Percentiles rank a stretch among this genome's conserved stretches.
These are phyloP conservation scores for Cucurbita argyrosperma DNA, from an alignment of 306 rosid species.

Conservation along the genomic window DNA sequence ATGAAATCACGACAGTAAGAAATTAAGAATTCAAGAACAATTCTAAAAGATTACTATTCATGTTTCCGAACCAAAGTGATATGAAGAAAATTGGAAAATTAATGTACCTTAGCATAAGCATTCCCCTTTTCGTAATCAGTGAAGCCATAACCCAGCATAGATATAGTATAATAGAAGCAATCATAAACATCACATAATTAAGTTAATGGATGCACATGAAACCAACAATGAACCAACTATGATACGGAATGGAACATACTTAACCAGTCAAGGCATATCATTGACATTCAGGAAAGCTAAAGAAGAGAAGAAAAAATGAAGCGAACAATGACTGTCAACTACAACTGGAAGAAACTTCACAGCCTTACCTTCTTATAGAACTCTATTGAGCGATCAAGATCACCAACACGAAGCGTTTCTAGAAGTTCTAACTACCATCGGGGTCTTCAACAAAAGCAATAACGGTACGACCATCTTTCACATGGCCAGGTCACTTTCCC, in stretches of 20 bases:
- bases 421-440: no score
- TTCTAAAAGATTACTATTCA: background rate
- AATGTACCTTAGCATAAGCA: slow-evolving; percentile 80
- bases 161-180: slow-evolving; percentile 25
- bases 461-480: no score
- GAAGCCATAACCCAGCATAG: slow-evolving; percentile 78
- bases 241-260: background rate
- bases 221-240: background rate
- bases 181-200: background rate
- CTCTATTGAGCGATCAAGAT: slow-evolving; percentile 77
- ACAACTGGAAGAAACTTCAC: slow-evolving; percentile 1
- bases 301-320: background rate
- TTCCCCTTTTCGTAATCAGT: slow-evolving; percentile 74
- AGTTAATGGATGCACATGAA: background rate
- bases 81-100: background rate
- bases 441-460: no score
- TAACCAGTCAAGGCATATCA: background rate
- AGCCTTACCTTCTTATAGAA: slow-evolving; percentile 77
- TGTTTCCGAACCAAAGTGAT: background rate
- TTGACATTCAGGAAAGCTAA: background rate
- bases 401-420: slow-evolving; percentile 74
- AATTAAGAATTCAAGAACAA: background rate
- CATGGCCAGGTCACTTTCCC: no score
- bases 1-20: background rate
- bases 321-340: background rate